Evolutionary conservation across 768 basidiomycete species (phyloP).

Genomic region (Fomitopsis pulvina): DNA sequence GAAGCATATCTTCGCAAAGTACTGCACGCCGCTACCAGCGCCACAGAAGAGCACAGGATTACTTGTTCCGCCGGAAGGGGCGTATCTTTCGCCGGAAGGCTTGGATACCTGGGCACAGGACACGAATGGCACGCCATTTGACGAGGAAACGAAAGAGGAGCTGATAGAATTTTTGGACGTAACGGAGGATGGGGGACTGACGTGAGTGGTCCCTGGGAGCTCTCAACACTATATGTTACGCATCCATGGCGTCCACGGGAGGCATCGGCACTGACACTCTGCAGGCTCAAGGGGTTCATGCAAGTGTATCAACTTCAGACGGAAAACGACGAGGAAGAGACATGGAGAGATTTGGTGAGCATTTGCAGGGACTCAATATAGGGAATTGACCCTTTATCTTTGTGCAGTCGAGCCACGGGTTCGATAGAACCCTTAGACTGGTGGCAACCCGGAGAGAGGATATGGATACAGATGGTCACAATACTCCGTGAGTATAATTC

Average conservation of each 20-base stretch:
- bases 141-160: constrained; percentile 72
- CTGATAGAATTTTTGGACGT: constrained; percentile 71
- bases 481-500: neutral
- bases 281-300: constrained; percentile 71
- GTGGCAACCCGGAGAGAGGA: constrained; percentile 55
- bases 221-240: neutral
- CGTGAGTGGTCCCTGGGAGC: constrained; percentile 40
- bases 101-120: constrained; percentile 73
- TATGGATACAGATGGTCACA: constrained; percentile 21
- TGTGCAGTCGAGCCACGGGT: constrained; percentile 64
- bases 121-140: constrained; percentile 79
- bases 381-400: neutral
- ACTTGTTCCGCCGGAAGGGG: constrained; percentile 31
- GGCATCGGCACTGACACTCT: neutral
- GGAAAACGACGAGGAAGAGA: constrained; percentile 78
- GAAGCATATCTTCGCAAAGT: constrained; percentile 74
- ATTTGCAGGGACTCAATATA: no score
- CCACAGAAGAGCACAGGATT: constrained; percentile 7
- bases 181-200: constrained; percentile 62
- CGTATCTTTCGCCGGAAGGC: constrained; percentile 52
- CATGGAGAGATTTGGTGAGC: constrained; percentile 73
- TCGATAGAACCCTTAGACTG: constrained; percentile 58
- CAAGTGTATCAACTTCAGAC: constrained; percentile 85
- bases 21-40: constrained; percentile 46
- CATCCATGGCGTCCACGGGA: neutral